Evolutionary conservation across 225 moss, liverwort and hornwort genomes (phyloP).

Genomic region (Antitrichia curtipendula): DNA sequence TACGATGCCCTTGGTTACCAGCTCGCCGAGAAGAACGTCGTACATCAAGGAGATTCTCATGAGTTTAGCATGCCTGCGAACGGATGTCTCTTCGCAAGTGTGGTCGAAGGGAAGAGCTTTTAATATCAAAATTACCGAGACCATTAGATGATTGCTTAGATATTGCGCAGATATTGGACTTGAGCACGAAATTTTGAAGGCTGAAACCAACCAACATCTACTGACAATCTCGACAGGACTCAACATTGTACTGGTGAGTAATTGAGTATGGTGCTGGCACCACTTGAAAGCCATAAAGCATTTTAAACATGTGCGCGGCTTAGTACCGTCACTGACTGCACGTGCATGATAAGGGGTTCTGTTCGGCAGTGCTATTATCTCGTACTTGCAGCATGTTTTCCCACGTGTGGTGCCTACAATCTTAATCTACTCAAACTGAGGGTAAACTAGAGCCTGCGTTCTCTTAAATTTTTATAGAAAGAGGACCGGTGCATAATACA

Average conservation of each 20-base stretch:
- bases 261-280: not conserved
- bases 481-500: not conserved
- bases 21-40: not conserved
- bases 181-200: not conserved
- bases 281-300: not conserved
- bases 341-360: not conserved
- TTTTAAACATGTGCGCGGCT: not conserved
- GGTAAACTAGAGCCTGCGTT: not conserved
- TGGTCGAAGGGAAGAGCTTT: conserved; percentile 10
- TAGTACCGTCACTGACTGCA: not conserved
- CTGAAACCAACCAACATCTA: not conserved
- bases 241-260: not conserved
- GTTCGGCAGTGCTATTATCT: not conserved
- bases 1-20: conserved; percentile 7
- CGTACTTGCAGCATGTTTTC: not conserved
- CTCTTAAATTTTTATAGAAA: not conserved
- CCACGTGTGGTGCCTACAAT: not conserved
- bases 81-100: conserved; percentile 7
- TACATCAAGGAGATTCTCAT: conserved; percentile 7
- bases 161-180: not conserved
- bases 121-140: not conserved
- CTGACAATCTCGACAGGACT: not conserved
- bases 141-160: not conserved
- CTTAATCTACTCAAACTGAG: not conserved
- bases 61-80: not conserved